Base-by-base conservation (phyloP, 140 eudicot species). In the Ambrosia hybrid region DNA sequence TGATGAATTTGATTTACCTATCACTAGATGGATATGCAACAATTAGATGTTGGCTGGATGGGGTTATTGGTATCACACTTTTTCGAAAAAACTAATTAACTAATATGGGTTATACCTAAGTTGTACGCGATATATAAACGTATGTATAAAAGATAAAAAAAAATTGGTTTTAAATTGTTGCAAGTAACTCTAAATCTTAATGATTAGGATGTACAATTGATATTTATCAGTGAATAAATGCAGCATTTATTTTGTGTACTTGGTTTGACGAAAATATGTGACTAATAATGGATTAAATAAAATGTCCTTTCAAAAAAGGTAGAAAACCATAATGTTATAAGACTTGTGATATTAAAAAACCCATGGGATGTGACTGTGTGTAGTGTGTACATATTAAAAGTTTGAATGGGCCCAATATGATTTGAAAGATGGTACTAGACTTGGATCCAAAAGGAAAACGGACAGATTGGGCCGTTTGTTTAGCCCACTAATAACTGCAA, bases 391-490 rank as follows among this genome's bases (percentile, higher is more conserved):
- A 48, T 48, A 49, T 1, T 14, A 6, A 13, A 48, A 15, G 21
- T 68, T 3, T 51, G 59, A 49, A 11, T n/a, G n/a, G 73, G 73
- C 46, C 73, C 37, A 57, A 57, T 57, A 11, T 48, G 53, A 48
- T 48, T 48, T 48, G n/a, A 48, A 12, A 1, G 53, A 3, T 6
- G 11, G 53, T 48, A 57, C 43, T 59, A 33, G 16, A 1, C 15
- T 59, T 59, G 65, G 65, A 59, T 59, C 46, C 37, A 60, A 10
- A 34, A 60, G 3, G 17, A 11, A 33, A 9, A 41, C 48, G 0
- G 34, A 33, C 0, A 36, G 0, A 13, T 9, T 61, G 67, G 67
- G 67, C 67, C 48, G 46, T 30, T 61, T 36, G 3, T 0, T 4
- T 34, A 36, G 67, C 46, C 67, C 65, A 30, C 26, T 11, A 59